Base-by-base conservation (phyloP, 768 basidiomycete species). In the Russula ochroleuca region DNA sequence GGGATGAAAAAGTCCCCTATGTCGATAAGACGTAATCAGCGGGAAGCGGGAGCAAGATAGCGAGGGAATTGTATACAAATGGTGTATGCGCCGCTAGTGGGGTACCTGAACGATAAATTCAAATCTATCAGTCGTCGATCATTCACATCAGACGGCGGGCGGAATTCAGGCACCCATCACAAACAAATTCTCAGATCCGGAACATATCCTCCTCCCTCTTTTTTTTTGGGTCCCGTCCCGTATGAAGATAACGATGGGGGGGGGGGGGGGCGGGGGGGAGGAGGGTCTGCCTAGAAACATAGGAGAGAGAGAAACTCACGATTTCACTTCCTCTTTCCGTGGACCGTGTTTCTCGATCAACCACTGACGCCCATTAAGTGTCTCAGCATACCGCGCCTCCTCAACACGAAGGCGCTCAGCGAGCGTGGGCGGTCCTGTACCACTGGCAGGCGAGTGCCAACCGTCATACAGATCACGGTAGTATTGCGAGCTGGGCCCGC, bases 1-100 rank as follows among this genome's bases (percentile, higher is more conserved):
- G 83, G 76, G 14, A 78, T 76, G 70, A 83, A 83, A 70, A 83
- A 83, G 67, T 83, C 83, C 83, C 81, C 65, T 66, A 11, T n/a
- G 25, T 4, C 1, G 31, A 21, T 2, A 28, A 25, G 4, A 5
- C 23, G 23, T 28, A 23, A 23, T 59, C 17, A 64, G 37, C 17
- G 5, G 2, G n/a, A 13, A 10, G 11, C 3, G 19, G 2, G n/a
- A 4, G 10, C 10, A 17, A 5, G n/a, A 4, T n/a, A 13, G 3
- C 6, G 19, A 25, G 14, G 2, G 1, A 5, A 2, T 10, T 5
- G 1, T 50, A 17, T 47, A 63, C 62, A 63, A 5, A 63, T 1
- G 5, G 62, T 63, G 37, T 51, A 63, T 21, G 41, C 37, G 8
- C 57, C 62, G 0, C 25, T 7, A 15, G 43, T 59, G 0, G 62